Conservation (phyloP, 2,329 filamentous ascomycete genomes). For the Orbilia blumenaviensis region DNA sequence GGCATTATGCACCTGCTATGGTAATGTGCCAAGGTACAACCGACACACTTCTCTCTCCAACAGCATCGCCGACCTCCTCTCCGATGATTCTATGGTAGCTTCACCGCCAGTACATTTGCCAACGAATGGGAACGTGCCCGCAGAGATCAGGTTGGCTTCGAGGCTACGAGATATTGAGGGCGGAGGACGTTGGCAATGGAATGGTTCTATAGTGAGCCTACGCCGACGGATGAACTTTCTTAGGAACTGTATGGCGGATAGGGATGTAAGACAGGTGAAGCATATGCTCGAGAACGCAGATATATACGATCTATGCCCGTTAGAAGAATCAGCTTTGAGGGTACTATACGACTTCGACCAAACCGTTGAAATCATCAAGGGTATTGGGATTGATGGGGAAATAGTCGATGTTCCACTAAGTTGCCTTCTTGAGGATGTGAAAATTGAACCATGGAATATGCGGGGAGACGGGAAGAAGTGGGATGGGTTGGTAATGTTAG, state of each 20-base stretch:
- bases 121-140: neutral
- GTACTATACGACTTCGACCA: constrained; percentile 35
- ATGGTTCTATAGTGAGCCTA: constrained; percentile 21
- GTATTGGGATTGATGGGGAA: constrained; percentile 21
- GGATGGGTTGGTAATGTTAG: constrained; percentile 16
- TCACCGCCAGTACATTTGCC: neutral
- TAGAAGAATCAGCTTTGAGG: constrained; percentile 36
- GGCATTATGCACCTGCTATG: constrained; percentile 25
- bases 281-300: constrained; percentile 29
- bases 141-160: neutral
- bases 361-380: constrained; percentile 7
- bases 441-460: constrained; percentile 22
- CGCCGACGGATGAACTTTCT: constrained; percentile 13
- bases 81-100: neutral
- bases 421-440: neutral
- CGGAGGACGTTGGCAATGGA: constrained; percentile 16
- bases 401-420: neutral
- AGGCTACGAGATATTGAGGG: neutral
- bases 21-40: constrained; percentile 14
- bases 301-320: constrained; percentile 39
- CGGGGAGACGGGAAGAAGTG: neutral
- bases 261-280: neutral
- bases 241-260: constrained; percentile 2
- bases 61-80: constrained; percentile 26
- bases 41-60: constrained; percentile 26